These are phyloP conservation scores for Colletotrichum tropicicola DNA, from an alignment of 2,329 filamentous ascomycete genomes.

Conservation along the genomic window DNA sequence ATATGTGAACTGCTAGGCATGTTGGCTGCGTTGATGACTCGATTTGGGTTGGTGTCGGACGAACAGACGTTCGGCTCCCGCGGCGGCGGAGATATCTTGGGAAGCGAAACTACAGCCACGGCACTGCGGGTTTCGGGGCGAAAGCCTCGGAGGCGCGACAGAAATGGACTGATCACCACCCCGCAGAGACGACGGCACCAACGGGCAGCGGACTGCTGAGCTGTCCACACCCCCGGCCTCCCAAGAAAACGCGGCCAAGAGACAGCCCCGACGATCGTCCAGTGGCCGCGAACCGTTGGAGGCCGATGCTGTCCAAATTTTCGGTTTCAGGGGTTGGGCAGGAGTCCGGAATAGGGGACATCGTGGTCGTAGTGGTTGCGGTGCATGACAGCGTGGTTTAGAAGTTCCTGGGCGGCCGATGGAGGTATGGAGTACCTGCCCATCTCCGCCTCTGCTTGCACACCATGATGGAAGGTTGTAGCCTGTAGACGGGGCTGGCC, in stretches of 20 bases:
- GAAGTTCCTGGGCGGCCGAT: not conserved
- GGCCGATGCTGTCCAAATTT: not conserved
- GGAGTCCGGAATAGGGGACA: constrained; percentile 20
- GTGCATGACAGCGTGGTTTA: constrained; percentile 8
- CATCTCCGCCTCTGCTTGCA: not conserved
- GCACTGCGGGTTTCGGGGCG: constrained; percentile 8
- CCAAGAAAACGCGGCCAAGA: not conserved
- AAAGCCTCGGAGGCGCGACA: constrained; percentile 1
- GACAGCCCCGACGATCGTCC: constrained; percentile 4
- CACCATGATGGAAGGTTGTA: constrained; percentile 5
- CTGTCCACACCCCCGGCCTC: not conserved
- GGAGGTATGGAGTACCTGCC: constrained; percentile 5
- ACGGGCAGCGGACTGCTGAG: constrained; percentile 12
- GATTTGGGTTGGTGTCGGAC: not conserved
- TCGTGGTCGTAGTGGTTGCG: constrained; percentile 2
- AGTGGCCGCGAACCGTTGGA: constrained; percentile 10
- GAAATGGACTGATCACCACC: constrained; percentile 9
- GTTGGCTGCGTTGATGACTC: constrained; percentile 5
- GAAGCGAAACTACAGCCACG: not conserved
- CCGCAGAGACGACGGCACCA: not conserved
- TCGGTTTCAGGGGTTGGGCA: constrained; percentile 23
- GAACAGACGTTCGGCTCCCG: constrained; percentile 15
- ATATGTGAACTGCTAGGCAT: not conserved
- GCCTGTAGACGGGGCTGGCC: constrained; percentile 17
- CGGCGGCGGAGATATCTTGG: not conserved